These are phyloP conservation scores for Xylariaceae sp. DNA, from an alignment of 2,329 filamentous ascomycete species.

Conservation along the genomic window DNA sequence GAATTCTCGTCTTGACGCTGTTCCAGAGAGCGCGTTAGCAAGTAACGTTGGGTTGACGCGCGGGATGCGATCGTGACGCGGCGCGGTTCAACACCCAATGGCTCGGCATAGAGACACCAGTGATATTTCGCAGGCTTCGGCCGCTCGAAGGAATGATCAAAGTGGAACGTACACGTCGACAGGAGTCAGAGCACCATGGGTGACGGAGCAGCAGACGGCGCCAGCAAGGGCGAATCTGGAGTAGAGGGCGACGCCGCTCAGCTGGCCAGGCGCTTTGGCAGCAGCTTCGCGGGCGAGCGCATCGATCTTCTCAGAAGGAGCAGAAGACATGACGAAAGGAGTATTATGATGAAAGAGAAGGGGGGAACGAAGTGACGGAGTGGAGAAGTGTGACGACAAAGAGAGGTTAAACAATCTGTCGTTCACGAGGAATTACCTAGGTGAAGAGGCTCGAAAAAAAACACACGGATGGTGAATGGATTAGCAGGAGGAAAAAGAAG, in stretches of 20 bases:
- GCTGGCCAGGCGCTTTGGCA: constrained; percentile 35
- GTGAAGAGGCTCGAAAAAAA: constrained; percentile 1
- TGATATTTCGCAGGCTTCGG: not conserved
- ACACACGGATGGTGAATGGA: not conserved
- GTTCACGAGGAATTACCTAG: not conserved
- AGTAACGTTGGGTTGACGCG: not conserved
- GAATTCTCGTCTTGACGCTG: constrained; percentile 81
- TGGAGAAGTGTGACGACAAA: constrained; percentile 31
- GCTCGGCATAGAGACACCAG: not conserved
- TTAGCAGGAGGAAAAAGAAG: too few species aligned
- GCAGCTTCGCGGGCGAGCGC: constrained; percentile 26
- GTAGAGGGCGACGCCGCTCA: constrained; percentile 67
- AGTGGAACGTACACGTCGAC: constrained; percentile 91
- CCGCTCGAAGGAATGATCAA: not conserved
- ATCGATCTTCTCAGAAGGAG: constrained; percentile 35
- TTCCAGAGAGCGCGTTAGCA: constrained; percentile 15
- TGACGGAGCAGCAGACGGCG: constrained; percentile 97
- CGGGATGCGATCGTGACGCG: not conserved
- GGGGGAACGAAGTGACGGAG: constrained; percentile 28
- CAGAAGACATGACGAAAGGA: constrained; percentile 33
- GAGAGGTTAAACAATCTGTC: not conserved
- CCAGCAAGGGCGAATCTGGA: constrained; percentile 96
- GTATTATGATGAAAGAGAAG: constrained; percentile 10
- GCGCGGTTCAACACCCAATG: constrained; percentile 3
- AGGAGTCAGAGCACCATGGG: constrained; percentile 94